Evolutionary conservation across 768 basidiomycete species (phyloP).

Genomic region (Hortiboletus campestris): DNA sequence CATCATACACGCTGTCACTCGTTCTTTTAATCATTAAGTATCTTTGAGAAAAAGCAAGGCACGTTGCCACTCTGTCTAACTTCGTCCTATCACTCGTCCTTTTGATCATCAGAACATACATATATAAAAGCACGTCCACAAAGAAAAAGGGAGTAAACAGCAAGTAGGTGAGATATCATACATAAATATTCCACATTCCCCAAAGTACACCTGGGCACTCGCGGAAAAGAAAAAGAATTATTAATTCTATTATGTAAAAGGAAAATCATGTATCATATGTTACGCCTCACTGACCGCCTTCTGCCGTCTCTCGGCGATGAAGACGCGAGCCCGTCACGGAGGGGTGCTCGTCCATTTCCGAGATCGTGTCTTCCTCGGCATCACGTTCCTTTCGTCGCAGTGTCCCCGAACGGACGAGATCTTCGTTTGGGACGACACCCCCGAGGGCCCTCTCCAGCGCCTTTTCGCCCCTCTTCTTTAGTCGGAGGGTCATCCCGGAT

Average conservation of each 20-base stretch:
- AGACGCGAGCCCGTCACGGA: conserved; percentile 25
- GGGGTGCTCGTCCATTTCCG: conserved; percentile 44
- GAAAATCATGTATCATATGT: conserved; percentile 19
- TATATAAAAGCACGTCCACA: conserved; percentile 4
- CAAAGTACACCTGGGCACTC: conserved; percentile 1
- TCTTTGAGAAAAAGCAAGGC: no score
- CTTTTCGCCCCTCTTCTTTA: conserved; percentile 91
- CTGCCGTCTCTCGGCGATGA: conserved; percentile 47
- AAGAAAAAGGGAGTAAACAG: not conserved
- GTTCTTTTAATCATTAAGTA: no score
- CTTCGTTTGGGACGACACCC: conserved; percentile 31
- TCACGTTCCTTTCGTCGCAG: conserved; percentile 41
- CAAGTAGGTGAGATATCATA: conserved; percentile 27
- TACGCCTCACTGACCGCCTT: conserved; percentile 29
- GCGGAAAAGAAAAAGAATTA: not conserved
- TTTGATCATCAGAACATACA: no score
- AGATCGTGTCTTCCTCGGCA: conserved; percentile 45
- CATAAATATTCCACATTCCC: conserved; percentile 31
- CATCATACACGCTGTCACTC: no score
- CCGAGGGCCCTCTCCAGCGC: conserved; percentile 60
- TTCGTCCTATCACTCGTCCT: no score
- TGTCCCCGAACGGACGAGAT: conserved; percentile 27
- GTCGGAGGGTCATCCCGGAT: conserved; percentile 75
- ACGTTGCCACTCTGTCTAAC: no score
- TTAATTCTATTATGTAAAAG: conserved; percentile 16